Percentiles rank a stretch among this genome's conserved stretches.
These are phyloP conservation scores for Fomes fomentarius DNA, from an alignment of 1,284 basidiomycete species.

Conservation along the genomic window DNA sequence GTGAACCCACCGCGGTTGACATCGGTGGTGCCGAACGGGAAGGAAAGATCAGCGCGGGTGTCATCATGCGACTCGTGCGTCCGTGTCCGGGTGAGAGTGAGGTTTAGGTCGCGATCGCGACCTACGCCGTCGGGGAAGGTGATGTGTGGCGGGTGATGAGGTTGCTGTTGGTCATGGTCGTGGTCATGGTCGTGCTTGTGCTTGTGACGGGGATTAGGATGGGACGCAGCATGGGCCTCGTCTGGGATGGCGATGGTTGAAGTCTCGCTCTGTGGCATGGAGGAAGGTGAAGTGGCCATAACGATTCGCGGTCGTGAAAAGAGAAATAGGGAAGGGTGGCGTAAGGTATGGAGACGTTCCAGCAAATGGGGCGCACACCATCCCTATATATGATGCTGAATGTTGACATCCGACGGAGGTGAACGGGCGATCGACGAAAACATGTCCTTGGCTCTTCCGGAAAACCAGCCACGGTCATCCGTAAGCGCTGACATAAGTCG, in stretches of 20 bases:
- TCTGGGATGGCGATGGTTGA: slow-evolving; percentile 28
- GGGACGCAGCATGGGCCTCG: slow-evolving; percentile 12
- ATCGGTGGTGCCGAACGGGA: slow-evolving; percentile 38
- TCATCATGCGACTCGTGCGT: slow-evolving; percentile 30
- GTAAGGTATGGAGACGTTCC: not conserved
- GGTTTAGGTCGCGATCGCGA: slow-evolving; percentile 10
- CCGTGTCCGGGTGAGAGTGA: slow-evolving; percentile 21
- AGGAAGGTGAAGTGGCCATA: slow-evolving; percentile 19
- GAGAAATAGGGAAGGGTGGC: slow-evolving; percentile 9
- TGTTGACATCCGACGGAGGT: slow-evolving; percentile 4
- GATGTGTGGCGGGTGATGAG: slow-evolving; percentile 9
- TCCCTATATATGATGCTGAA: slow-evolving; percentile 3
- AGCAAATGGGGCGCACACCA: not conserved
- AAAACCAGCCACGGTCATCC: not conserved
- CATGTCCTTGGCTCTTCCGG: not conserved
- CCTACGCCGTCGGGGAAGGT: slow-evolving; percentile 15
- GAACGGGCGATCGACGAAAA: slow-evolving; percentile 1
- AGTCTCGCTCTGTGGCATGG: slow-evolving; percentile 28
- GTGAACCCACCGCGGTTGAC: slow-evolving; percentile 33
- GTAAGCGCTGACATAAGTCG: not conserved
- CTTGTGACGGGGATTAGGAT: not conserved
- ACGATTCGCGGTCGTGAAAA: slow-evolving; percentile 15
- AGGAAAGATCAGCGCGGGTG: slow-evolving; percentile 33
- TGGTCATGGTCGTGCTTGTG: slow-evolving; percentile 7
- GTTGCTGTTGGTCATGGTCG: not conserved